Percentiles rank a stretch among this genome's conserved stretches.
Conservation (phyloP, 2,329 filamentous ascomycete species). For the Calonectria ilicicola region DNA sequence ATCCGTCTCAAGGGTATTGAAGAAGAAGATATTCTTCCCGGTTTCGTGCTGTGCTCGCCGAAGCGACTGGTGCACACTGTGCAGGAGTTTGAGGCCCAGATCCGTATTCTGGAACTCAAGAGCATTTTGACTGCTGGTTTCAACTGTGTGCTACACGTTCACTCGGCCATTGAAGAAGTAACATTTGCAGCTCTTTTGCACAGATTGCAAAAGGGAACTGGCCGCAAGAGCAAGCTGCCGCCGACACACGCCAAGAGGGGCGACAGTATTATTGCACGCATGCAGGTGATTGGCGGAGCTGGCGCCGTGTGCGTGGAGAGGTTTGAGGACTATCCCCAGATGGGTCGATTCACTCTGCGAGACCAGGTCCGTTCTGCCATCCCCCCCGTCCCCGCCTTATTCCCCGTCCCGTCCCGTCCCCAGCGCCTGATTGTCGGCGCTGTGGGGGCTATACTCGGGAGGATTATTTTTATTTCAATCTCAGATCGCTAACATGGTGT, state of each 20-base stretch:
- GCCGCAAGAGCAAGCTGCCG: slow-evolving; percentile 90
- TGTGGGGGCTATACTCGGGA: slow-evolving; percentile 12
- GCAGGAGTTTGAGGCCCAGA: slow-evolving; percentile 91
- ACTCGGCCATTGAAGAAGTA: slow-evolving; percentile 97
- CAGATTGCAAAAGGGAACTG: slow-evolving; percentile 95
- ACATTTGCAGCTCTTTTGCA: slow-evolving; percentile 90
- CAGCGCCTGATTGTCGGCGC: slow-evolving; percentile 4
- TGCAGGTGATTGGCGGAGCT: slow-evolving; percentile 88
- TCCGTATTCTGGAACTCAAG: slow-evolving; percentile 94
- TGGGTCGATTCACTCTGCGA: slow-evolving; percentile 90
- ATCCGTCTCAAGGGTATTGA: slow-evolving; percentile 93
- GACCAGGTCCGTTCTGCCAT: slow-evolving; percentile 74
- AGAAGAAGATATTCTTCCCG: slow-evolving; percentile 95
- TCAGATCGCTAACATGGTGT: slow-evolving; percentile 42
- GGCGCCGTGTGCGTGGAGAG: slow-evolving; percentile 92
- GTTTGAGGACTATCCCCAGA: slow-evolving; percentile 96
- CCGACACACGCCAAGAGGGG: slow-evolving; percentile 89
- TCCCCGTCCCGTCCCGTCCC: slow-evolving; percentile 25
- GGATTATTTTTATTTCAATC: slow-evolving; percentile 24
- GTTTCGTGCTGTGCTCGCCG: slow-evolving; percentile 95
- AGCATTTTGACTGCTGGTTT: slow-evolving; percentile 94
- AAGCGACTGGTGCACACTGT: slow-evolving; percentile 96
- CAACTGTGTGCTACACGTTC: slow-evolving; percentile 97
- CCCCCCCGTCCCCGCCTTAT: slow-evolving; percentile 19
- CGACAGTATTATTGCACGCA: slow-evolving; percentile 88